A percentile compares a stretch with the other conserved stretches of the same genome.
Conservation (phyloP, 2,329 filamentous ascomycete species). For the Fonsecaea erecta region DNA sequence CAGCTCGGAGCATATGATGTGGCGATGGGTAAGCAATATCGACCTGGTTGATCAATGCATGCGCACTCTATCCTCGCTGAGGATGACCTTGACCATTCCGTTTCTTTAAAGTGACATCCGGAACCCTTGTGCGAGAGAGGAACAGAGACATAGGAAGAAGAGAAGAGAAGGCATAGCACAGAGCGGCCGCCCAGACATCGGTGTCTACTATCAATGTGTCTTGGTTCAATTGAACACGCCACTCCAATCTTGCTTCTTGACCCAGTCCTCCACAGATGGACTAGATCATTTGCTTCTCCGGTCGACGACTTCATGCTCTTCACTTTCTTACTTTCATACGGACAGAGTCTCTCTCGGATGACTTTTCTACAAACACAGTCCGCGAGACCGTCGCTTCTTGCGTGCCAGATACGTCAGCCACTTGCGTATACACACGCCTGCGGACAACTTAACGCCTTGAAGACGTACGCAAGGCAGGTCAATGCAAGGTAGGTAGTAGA, state of each 20-base stretch:
- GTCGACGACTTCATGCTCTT: too few relatives aligned
- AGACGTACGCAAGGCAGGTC: background rate
- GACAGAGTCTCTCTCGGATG: too few relatives aligned
- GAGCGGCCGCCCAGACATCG: background rate
- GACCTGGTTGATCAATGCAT: background rate
- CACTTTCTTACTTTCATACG: too few relatives aligned
- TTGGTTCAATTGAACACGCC: slow-evolving; percentile 14
- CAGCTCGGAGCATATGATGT: background rate
- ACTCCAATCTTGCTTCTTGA: slow-evolving; percentile 37
- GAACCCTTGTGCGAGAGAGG: background rate
- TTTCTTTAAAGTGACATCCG: background rate
- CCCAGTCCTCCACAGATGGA: slow-evolving; percentile 35
- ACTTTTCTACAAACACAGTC: too few relatives aligned
- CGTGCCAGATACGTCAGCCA: background rate
- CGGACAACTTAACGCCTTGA: background rate
- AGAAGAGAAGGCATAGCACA: background rate
- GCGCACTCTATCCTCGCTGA: background rate
- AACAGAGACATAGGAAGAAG: background rate
- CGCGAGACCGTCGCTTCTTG: too few relatives aligned
- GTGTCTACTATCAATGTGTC: background rate
- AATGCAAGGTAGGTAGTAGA: background rate
- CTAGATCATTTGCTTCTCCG: too few relatives aligned
- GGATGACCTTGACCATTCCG: background rate
- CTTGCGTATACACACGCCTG: too few relatives aligned
- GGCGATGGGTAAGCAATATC: too few relatives aligned